Percentiles rank a stretch among this genome's conserved stretches.
Evolutionary conservation across 805 yeast species (phyloP).

Genomic region (Starmerella asiatica): DNA sequence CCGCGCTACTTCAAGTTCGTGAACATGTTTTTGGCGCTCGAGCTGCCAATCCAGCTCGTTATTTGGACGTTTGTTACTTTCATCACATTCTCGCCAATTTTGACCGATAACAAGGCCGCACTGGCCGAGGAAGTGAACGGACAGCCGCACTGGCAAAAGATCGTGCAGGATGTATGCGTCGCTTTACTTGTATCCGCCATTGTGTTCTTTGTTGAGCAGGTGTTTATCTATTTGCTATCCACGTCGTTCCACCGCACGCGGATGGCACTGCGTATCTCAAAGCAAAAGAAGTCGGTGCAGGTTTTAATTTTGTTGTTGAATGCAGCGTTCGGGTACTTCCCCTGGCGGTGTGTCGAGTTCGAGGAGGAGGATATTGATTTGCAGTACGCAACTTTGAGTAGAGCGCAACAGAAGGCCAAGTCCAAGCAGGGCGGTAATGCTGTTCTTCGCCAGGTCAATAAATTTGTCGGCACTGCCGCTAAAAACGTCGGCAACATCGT

Average conservation of each 20-base stretch:
- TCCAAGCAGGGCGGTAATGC: not conserved
- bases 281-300: conserved; percentile 25
- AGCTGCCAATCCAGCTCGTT: conserved; percentile 26
- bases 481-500: conserved; percentile 15
- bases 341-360: conserved; percentile 27
- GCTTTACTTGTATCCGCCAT: conserved; percentile 28
- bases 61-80: conserved; percentile 28
- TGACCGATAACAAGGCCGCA: conserved; percentile 23
- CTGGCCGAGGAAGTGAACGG: conserved; percentile 1
- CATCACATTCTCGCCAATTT: conserved; percentile 28
- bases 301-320: conserved; percentile 25
- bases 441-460: conserved; percentile 21
- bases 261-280: conserved; percentile 28
- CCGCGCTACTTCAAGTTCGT: conserved; percentile 25
- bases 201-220: conserved; percentile 28
- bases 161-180: conserved; percentile 27
- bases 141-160: conserved; percentile 27
- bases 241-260: conserved; percentile 31
- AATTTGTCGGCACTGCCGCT: conserved; percentile 24
- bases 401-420: conserved; percentile 10
- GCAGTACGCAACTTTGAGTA: conserved; percentile 20
- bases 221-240: conserved; percentile 28
- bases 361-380: conserved; percentile 27
- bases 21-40: conserved; percentile 27
- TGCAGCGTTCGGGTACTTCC: conserved; percentile 27